A percentile compares a stretch with the other conserved stretches of the same genome.
These are phyloP conservation scores for Pouteria glomerata DNA, from an alignment of 148 eudicot species.

Conservation along the genomic window DNA sequence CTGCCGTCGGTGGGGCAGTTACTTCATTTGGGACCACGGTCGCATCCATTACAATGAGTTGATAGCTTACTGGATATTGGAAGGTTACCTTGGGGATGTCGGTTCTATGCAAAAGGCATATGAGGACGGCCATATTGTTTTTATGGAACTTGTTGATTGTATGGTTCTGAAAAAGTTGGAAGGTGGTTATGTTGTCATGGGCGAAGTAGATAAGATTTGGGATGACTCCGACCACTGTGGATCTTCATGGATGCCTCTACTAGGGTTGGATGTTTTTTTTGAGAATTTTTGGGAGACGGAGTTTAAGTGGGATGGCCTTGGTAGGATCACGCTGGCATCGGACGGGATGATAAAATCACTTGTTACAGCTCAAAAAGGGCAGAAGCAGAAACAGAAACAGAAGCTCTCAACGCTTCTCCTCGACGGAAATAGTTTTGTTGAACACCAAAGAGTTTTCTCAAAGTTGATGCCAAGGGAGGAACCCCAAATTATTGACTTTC, in stretches of 20 bases:
- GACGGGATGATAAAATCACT: constrained; percentile 16
- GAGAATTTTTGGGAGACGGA: no score
- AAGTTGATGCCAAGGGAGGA: constrained; percentile 1
- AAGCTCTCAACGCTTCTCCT: constrained; percentile 9
- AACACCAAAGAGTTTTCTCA: no score
- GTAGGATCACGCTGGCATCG: constrained; percentile 5
- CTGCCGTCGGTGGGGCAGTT: neutral
- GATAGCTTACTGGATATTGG: constrained; percentile 31
- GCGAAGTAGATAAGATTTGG: neutral
- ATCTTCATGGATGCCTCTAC: neutral
- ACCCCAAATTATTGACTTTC: neutral
- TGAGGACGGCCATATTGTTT: constrained; percentile 15
- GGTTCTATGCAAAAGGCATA: constrained; percentile 17
- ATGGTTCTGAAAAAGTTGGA: constrained; percentile 11
- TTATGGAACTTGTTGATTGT: constrained; percentile 16
- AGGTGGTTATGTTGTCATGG: constrained; percentile 11
- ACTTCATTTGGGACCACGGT: constrained; percentile 3
- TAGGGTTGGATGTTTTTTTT: constrained; percentile 20
- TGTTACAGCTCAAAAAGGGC: no score
- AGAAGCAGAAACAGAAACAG: neutral
- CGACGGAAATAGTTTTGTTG: constrained; percentile 14
- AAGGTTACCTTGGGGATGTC: constrained; percentile 22
- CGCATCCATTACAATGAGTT: constrained; percentile 17
- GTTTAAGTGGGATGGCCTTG: constrained; percentile 6
- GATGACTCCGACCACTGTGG: neutral